Evolutionary conservation across 805 yeast genomes (phyloP), one percentile per base, ranked within the genome.

Genomic region (Saccharomycopsis lassenensis): DNA sequence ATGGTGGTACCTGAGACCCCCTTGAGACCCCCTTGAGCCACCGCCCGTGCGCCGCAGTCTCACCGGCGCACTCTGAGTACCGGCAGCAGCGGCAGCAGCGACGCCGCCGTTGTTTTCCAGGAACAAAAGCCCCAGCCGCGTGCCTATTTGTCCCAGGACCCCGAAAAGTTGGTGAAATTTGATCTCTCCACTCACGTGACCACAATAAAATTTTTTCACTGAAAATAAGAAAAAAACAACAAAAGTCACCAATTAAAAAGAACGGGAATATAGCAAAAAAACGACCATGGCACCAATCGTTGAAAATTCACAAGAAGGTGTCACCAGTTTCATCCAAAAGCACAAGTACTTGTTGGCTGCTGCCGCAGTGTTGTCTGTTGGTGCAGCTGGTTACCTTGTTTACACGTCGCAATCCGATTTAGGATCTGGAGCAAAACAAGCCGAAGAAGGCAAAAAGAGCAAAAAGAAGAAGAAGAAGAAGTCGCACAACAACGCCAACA

Each of bases 281-380:
- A n/a, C n/a, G n/a, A n/a, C n/a, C n/a, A 43, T 43, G 46, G 41
- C 46, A 11, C 46, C 46, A 22, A 43, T 43, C 11, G 37, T 43
- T 18, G 27, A 39, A 31, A 17, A 29, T 29, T 7, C 36, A 5
- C n/a, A n/a, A n/a, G 41, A 40, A n/a, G 15, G 18, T 14, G 16
- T 31, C 7, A 17, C 41, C 8, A 40, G 28, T 24, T 70, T 69
- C 52, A 56, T 69, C 36, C 59, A 63, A 39, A 64, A 65, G 49
- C 64, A 79, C 61, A 77, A 69, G 55, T 61, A 71, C n/a, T 81
- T 78, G 27, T 65, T 80, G 37, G 59, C 73, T 22, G 69, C 78
- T 31, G 65, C 84, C 7, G 69, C 75, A 5, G 68, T 75, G 43
- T 80, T 80, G 34, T 72, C 74, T 41, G 69, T 73, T 35, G 83